Evolutionary conservation across 148 eudicot genomes (phyloP), one percentile per base, ranked within the genome.

Genomic region (Rhododendron vialii): DNA sequence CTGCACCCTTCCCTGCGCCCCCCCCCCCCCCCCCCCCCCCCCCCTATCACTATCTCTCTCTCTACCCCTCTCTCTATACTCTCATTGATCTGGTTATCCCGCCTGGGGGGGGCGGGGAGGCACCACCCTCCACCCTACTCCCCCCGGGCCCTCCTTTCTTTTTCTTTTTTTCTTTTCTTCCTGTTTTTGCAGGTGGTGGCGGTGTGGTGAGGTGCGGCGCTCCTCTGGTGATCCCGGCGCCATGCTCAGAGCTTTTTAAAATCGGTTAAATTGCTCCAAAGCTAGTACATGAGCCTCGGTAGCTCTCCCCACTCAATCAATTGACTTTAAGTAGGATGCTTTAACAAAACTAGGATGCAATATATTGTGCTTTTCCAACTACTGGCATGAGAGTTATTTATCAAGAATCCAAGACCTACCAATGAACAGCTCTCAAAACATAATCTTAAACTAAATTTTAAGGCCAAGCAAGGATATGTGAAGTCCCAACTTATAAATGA

Each of bases 401-500:
- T 79, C 14, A 50, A 28, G 82, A 80, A 43, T 78, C 51, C 53
- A 78, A 45, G 81, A 78, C 81, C 81, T 45, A 78, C 53, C 81
- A 43, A 78, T n/a, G 47, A 45, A 78, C 45, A 38, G 71, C 30
- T 38, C 48, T 8, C 45, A 43, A 78, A 55, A 41, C 20, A 20
- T 4, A 50, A 63, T 30, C 22, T 11, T 28, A 45, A 48, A 26
- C 22, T 74, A 45, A 45, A 45, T 24, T 43, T 9, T 78, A 13
- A 78, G 55, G 81, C 81, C 81, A 84, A 75, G 51, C 4, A 35
- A 30, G 73, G 41, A 57, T 79, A 57, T 79, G 61, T 18, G 57
- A 87, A 78, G 30, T 84, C 47, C 50, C 84, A 79, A 84, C 26
- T 63, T 28, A 78, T 65, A 53, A n/a, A 83, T 74, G 80, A 90